Percentiles rank a stretch among this genome's conserved stretches.
Conservation (phyloP, 2,329 filamentous ascomycete species). For the Colletotrichum costaricense region DNA sequence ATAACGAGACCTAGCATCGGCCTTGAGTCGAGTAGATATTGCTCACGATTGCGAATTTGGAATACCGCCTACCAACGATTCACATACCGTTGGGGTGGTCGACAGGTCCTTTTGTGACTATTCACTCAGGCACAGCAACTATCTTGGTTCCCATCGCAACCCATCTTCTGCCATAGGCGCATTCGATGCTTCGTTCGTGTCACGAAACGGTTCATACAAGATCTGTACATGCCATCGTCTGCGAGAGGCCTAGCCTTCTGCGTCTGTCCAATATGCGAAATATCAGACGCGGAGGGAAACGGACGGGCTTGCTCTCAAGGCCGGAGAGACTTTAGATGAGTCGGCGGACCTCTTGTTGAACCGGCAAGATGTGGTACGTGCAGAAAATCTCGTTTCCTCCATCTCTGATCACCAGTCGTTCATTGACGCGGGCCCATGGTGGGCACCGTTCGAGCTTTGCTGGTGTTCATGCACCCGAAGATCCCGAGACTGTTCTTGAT, state of each 20-base stretch:
- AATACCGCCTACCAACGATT: not conserved
- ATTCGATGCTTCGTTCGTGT: not conserved
- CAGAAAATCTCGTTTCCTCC: not conserved
- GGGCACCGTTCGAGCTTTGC: conserved; percentile 2
- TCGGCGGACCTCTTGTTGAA: not conserved
- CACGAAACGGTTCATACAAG: not conserved
- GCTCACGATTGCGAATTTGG: not conserved
- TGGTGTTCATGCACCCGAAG: conserved; percentile 30
- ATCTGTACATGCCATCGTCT: not conserved
- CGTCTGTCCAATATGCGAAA: not conserved
- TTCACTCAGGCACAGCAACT: not conserved
- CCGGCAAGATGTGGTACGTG: not conserved
- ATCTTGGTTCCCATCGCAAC: not conserved
- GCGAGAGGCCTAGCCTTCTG: not conserved
- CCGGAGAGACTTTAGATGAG: not conserved
- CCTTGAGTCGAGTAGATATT: not conserved
- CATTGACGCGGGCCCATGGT: not conserved
- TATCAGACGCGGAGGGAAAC: not conserved
- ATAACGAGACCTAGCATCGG: not conserved
- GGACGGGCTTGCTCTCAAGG: not conserved
- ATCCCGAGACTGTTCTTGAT: conserved; percentile 29
- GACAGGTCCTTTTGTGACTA: not conserved
- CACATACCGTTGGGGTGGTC: not conserved
- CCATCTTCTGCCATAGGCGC: not conserved
- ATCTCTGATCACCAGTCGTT: not conserved